Conservation (phyloP, 2,329 filamentous ascomycete genomes). For the Cladosporium sp. region DNA sequence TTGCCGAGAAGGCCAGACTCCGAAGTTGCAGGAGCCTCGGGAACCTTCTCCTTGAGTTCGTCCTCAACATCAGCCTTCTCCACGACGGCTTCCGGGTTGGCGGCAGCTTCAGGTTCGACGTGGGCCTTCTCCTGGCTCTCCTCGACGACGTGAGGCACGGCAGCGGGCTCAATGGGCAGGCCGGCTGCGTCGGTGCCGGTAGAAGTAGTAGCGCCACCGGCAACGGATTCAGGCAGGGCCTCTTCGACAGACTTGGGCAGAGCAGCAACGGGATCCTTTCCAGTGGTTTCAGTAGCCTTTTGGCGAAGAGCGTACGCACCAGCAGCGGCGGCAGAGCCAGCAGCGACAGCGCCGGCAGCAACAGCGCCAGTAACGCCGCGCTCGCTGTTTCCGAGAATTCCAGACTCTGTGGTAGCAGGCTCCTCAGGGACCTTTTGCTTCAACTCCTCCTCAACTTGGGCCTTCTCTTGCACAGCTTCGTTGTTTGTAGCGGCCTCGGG, state of each 20-base stretch:
- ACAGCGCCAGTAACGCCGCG: constrained; percentile 37
- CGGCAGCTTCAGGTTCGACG: constrained; percentile 63
- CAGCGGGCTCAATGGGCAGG: background rate
- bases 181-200: constrained; percentile 14
- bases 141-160: constrained; percentile 60
- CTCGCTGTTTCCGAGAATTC: constrained; percentile 32
- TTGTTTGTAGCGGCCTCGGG: constrained; percentile 64
- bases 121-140: constrained; percentile 66
- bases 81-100: constrained; percentile 51
- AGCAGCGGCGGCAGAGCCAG: constrained; percentile 37
- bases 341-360: constrained; percentile 43
- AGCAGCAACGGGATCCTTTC: constrained; percentile 47
- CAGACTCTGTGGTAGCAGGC: constrained; percentile 23
- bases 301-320: constrained; percentile 33
- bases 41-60: constrained; percentile 64
- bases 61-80: constrained; percentile 55
- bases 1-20: constrained; percentile 32
- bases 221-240: constrained; percentile 31
- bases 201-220: constrained; percentile 15
- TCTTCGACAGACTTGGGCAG: constrained; percentile 41
- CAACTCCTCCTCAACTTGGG: constrained; percentile 61
- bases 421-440: constrained; percentile 45
- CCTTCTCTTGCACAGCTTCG: constrained; percentile 43
- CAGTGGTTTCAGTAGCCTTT: constrained; percentile 36
- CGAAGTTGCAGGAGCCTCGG: constrained; percentile 29